phyloP scores from a whole-genome alignment of 352 stramenopile species.

The Phytophthora idaei region DNA sequence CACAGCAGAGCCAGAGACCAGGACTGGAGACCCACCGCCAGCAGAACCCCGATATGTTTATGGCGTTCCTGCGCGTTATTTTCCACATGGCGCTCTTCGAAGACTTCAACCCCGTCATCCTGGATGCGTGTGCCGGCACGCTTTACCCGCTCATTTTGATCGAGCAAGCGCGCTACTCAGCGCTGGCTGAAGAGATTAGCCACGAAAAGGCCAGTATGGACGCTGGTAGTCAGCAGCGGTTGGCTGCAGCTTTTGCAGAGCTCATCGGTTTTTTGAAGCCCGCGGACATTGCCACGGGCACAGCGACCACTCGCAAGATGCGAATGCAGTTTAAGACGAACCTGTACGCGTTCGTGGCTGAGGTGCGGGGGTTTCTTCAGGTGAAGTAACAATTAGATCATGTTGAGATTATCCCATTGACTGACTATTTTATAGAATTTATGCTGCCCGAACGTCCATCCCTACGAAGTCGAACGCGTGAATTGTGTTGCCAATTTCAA shows the following conservation, averaged over 20 bases:
- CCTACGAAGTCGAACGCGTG: conserved; percentile 44
- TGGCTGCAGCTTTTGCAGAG: conserved; percentile 64
- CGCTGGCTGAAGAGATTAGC: conserved; percentile 69
- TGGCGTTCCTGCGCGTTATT: conserved; percentile 77
- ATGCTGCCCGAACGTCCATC: conserved; percentile 19
- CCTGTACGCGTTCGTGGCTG: conserved; percentile 79
- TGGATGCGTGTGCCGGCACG: conserved; percentile 71
- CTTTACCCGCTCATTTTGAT: conserved; percentile 87
- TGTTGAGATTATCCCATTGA: conserved; percentile 7
- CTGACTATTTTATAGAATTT: conserved; percentile 5
- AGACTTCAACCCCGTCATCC: conserved; percentile 74
- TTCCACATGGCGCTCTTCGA: conserved; percentile 84
- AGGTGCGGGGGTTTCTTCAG: conserved; percentile 84
- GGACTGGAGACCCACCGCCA: conserved; percentile 56
- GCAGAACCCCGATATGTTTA: conserved; percentile 66
- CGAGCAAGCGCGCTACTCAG: conserved; percentile 72
- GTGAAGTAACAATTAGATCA: conserved; percentile 59
- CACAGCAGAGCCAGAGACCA: conserved; percentile 46
- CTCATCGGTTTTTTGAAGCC: conserved; percentile 73
- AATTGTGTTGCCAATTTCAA: conserved; percentile 23
- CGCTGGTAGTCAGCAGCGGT: conserved; percentile 48
- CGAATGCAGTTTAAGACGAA: conserved; percentile 83
- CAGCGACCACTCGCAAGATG: conserved; percentile 69
- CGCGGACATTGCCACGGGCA: conserved; percentile 65
- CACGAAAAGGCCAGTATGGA: conserved; percentile 52